Evolutionary conservation across 306 rosid genomes (phyloP), one percentile per base, ranked within the genome.

Genomic region (Urtica urens): DNA sequence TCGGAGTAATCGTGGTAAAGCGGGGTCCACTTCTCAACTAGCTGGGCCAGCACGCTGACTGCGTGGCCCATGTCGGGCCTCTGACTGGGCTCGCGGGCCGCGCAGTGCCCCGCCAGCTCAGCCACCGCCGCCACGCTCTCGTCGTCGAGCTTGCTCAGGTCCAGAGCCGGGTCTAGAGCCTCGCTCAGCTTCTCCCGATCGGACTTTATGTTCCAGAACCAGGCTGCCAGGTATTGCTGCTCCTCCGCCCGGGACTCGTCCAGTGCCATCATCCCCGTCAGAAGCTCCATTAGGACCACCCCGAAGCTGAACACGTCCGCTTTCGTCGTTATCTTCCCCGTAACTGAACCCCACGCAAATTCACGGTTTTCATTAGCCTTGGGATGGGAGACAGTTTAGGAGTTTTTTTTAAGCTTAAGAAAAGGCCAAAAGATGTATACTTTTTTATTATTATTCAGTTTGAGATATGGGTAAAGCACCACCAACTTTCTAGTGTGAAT

Each of bases 61-160:
- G 94, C 94, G 10, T 92, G 86, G 23, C 99, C 83, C 99, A 92
- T 92, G 38, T 92, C 96, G 7, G 99, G 99, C 53, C 99, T 62
- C 43, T 92, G 99, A 62, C 26, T 18, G 6, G 99, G 94, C 60
- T 92, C 99, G 58, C 99, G 82, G 16, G 96, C 87, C 34, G 94
- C 75, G 87, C 99, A 92, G 63, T 92, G 99, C 22, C 96, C 99
- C 2, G 96, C 99, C 57, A 92, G 75, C 57, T 92, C 96, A 0
- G 93, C 83, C 37, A 92, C 70, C 16, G 39, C 54, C 22, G 68
- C 38, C 7, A 92, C 62, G 75, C 78, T 85, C 46, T 82, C 96
- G n/a, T n/a, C n/a, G n/a, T n/a, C n/a, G 4, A 66, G 73, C 9
- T 71, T 82, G 25, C 79, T 78, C 23, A 35, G 41, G 27, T 83